Evolutionary conservation across 768 basidiomycete species (phyloP).

Genomic region (Termitomyces sp.): DNA sequence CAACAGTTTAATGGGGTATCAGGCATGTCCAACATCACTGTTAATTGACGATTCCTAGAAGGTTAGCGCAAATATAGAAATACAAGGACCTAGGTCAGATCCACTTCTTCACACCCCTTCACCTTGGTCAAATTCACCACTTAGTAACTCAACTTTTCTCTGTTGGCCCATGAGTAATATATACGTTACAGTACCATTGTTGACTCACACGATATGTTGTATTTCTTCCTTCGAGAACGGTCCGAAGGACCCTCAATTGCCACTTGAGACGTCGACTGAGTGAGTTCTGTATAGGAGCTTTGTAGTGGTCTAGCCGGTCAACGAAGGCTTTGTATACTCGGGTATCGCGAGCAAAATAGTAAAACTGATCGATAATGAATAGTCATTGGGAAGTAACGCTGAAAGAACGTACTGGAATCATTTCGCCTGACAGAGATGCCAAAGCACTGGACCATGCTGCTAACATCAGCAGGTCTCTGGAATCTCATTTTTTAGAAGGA

Average conservation of each 20-base stretch:
- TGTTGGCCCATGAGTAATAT: conserved; percentile 20
- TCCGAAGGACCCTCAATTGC: conserved; percentile 64
- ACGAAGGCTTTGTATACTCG: conserved; percentile 73
- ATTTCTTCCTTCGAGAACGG: conserved; percentile 62
- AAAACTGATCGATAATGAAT: conserved; percentile 45
- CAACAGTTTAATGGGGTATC: not conserved
- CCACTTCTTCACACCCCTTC: conserved; percentile 38
- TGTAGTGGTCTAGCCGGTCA: conserved; percentile 42
- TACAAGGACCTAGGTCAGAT: conserved; percentile 4
- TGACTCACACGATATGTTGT: conserved; percentile 60
- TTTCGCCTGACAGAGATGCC: conserved; percentile 54
- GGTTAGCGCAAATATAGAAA: conserved; percentile 12
- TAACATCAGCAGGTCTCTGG: conserved; percentile 73
- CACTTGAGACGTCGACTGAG: conserved; percentile 59
- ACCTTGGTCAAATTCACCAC: conserved; percentile 61
- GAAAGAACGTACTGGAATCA: conserved; percentile 59
- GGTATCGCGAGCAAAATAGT: conserved; percentile 92
- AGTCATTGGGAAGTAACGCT: not conserved
- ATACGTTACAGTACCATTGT: not conserved
- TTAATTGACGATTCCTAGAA: conserved; percentile 6
- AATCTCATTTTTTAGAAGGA: not conserved
- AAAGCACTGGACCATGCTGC: conserved; percentile 72
- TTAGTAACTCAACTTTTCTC: conserved; percentile 63
- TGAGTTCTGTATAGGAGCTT: conserved; percentile 41
- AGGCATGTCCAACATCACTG: not conserved